Conservation (phyloP, 2,329 filamentous ascomycete species). For the Microcyclospora pomicola region DNA sequence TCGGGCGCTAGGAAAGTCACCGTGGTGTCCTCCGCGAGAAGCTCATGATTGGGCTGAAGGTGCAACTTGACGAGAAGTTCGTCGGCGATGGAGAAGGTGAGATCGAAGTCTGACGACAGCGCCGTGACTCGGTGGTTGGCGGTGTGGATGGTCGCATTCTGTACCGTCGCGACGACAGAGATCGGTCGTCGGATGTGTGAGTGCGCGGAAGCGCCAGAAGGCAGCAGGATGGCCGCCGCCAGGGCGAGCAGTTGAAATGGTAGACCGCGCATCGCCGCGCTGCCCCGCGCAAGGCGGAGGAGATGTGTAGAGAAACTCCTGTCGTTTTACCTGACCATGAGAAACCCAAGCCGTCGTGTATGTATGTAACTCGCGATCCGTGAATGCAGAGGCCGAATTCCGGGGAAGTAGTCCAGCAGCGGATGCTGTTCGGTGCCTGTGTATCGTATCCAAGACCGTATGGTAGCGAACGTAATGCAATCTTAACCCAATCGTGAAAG, state of each 20-base stretch:
- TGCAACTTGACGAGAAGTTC: constrained; percentile 60
- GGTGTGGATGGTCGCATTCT: constrained; percentile 64
- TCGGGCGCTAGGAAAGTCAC: constrained; percentile 60
- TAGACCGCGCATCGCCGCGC: constrained; percentile 1
- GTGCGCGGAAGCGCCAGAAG: constrained; percentile 16
- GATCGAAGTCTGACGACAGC: constrained; percentile 60
- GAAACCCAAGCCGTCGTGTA: no score
- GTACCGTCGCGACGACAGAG: constrained; percentile 55
- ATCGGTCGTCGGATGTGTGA: constrained; percentile 67
- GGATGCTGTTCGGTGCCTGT: no score
- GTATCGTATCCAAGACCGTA: no score
- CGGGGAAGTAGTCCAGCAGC: no score
- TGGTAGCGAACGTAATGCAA: no score
- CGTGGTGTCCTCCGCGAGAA: constrained; percentile 62
- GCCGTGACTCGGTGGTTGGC: constrained; percentile 67
- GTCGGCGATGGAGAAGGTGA: constrained; percentile 60
- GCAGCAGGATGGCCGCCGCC: constrained; percentile 4
- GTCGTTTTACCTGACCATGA: no score
- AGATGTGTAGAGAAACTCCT: no score
- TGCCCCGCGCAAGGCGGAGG: no score
- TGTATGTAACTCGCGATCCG: no score
- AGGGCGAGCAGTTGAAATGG: constrained; percentile 2
- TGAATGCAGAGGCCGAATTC: no score
- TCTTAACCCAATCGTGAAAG: no score
- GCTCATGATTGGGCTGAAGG: constrained; percentile 82